Evolutionary conservation across 805 yeast species (phyloP), one percentile per base, ranked within the genome.

Genomic region (Maudiozyma barnettii): DNA sequence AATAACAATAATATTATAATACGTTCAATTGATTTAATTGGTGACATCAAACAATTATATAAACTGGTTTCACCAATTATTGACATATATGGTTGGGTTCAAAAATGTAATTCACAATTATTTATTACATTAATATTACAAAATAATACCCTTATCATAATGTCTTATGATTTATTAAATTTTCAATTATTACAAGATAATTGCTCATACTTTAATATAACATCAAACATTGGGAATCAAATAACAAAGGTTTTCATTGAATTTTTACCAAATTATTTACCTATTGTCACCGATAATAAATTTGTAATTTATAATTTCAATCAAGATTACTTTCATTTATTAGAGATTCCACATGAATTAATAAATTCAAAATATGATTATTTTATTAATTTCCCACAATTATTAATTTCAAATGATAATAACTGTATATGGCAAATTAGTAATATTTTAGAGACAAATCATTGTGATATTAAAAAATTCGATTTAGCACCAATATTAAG

Each of bases 371-470:
- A 18, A 12, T 20, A 26, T 26, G 26, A 23, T 9, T 26, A 39
- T 29, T 36, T 38, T 13, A 19, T 47, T n/a, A 18, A 29, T 19
- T 47, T 47, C 45, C 50, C 50, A 19, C 45, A 47, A 22, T 19
- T 47, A n/a, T 20, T 43, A 21, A 16, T 48, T 4, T 13, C 37
- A 7, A 38, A 41, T 13, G 23, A 38, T 21, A 19, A 35, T 20
- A 38, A 43, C 35, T 22, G 12, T 33, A 9, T 48, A 8, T 45
- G 44, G 41, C 38, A 38, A 13, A n/a, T 43, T 4, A 20, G 33
- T 26, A 40, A 43, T 35, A 29, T 48, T 23, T 22, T 48, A 23
- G 43, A 41, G 6, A 18, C 20, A 4, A 30, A 19, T 12, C 20
- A 26, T 5, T 14, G 18, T 8, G 38, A 47, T 8, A 16, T 41